Evolutionary conservation across 768 basidiomycete genomes (phyloP).

Genomic region (Rhodotorula graminis): DNA sequence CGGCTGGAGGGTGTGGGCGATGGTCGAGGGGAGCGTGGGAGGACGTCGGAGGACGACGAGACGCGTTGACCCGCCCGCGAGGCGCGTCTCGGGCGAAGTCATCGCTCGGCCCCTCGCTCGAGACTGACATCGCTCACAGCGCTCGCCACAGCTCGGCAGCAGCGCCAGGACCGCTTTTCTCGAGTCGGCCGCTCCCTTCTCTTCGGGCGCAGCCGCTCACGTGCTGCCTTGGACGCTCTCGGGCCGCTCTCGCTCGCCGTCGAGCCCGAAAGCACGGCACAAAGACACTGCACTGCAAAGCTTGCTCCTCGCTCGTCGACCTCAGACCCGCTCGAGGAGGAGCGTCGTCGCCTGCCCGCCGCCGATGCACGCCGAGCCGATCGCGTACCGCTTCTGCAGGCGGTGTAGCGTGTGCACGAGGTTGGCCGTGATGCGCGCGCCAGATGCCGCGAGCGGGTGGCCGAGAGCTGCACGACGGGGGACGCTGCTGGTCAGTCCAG

Average conservation of each 20-base stretch:
- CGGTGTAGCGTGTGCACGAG: conserved; percentile 48
- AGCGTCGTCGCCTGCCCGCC: conserved; percentile 44
- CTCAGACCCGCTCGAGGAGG: background rate
- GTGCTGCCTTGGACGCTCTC: too few relatives aligned
- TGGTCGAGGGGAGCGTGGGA: background rate
- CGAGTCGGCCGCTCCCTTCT: too few relatives aligned
- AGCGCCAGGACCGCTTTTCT: too few relatives aligned
- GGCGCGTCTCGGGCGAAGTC: too few relatives aligned
- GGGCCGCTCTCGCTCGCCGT: too few relatives aligned
- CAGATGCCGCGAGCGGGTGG: conserved; percentile 41
- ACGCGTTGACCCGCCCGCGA: too few relatives aligned
- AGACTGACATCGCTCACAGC: too few relatives aligned
- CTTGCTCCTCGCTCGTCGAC: background rate
- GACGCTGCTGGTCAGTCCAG: background rate
- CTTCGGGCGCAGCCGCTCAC: too few relatives aligned
- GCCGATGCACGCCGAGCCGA: conserved; percentile 51
- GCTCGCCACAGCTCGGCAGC: too few relatives aligned
- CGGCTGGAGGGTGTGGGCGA: background rate
- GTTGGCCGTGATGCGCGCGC: conserved; percentile 46
- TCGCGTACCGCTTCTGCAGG: conserved; percentile 47
- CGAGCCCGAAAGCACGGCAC: too few relatives aligned
- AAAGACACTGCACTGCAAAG: background rate
- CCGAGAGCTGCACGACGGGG: conserved; percentile 29
- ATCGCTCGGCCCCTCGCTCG: too few relatives aligned
- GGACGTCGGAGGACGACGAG: too few relatives aligned